A percentile compares a stretch with the other conserved stretches of the same genome.
Evolutionary conservation across 2,329 filamentous ascomycete species (phyloP).

Genomic region (Curvularia hawaiiensis): DNA sequence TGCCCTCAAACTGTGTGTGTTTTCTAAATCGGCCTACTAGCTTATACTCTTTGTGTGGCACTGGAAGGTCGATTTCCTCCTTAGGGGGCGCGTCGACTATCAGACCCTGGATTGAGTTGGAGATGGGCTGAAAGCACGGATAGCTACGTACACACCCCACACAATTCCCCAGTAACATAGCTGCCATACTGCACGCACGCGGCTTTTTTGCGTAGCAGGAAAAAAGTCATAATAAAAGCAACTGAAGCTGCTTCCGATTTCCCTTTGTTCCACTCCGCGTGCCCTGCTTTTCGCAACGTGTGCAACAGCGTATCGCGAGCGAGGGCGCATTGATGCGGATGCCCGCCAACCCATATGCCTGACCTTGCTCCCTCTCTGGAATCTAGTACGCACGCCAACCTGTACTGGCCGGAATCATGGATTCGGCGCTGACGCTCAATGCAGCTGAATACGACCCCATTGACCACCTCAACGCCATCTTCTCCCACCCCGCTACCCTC

Average conservation of each 20-base stretch:
- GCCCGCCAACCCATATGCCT: constrained; percentile 44
- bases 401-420: constrained; percentile 15
- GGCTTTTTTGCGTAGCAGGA: neutral
- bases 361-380: constrained; percentile 45
- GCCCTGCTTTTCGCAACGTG: constrained; percentile 2
- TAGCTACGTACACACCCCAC: constrained; percentile 10
- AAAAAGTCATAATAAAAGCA: neutral
- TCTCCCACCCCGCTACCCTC: constrained; percentile 86
- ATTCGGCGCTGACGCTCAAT: constrained; percentile 30
- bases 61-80: neutral
- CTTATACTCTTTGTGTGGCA: constrained; percentile 4
- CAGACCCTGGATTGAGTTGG: constrained; percentile 13
- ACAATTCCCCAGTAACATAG: constrained; percentile 8
- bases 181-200: constrained; percentile 11
- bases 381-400: constrained; percentile 40
- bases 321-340: constrained; percentile 44
- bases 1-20: neutral
- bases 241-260: neutral
- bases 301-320: constrained; percentile 33
- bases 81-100: constrained; percentile 4
- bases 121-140: constrained; percentile 10
- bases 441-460: constrained; percentile 90
- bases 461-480: constrained; percentile 89
- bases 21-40: neutral
- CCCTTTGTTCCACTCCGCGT: neutral